Evolutionary conservation across 306 rosid genomes (phyloP).

Genomic region (Trifolium subterraneum): DNA sequence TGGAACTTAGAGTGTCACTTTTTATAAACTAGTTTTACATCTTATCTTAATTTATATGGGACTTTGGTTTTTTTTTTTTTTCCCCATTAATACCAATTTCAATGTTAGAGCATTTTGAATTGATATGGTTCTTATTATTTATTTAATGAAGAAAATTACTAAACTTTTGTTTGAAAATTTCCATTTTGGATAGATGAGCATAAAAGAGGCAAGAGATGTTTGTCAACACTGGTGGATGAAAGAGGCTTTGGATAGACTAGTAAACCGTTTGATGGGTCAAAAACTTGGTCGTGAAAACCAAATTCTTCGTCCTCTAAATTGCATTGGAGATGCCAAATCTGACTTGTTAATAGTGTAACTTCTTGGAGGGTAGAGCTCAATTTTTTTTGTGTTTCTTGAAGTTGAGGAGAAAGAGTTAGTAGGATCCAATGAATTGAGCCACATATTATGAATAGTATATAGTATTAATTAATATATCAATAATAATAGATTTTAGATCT

Average conservation of each 20-base stretch:
- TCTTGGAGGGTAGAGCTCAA: slow-evolving; percentile 38
- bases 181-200: slow-evolving; percentile 66
- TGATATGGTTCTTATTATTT: not conserved
- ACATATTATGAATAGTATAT: slow-evolving; percentile 29
- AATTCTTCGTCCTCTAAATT: slow-evolving; percentile 40
- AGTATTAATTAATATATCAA: not conserved
- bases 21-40: no score
- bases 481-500: slow-evolving; percentile 28
- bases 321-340: slow-evolving; percentile 40
- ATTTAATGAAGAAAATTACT: not conserved
- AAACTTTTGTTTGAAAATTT: not conserved
- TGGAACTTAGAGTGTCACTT: no score
- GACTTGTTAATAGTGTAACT: slow-evolving; percentile 48
- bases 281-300: slow-evolving; percentile 44
- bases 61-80: no score
- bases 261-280: slow-evolving; percentile 57
- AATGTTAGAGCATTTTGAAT: no score
- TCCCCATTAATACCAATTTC: no score
- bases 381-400: slow-evolving; percentile 30
- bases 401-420: slow-evolving; percentile 33
- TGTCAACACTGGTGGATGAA: slow-evolving; percentile 98
- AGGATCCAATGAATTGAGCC: slow-evolving; percentile 44
- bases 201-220: slow-evolving; percentile 71
- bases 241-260: slow-evolving; percentile 80
- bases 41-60: no score